A percentile compares a stretch with the other conserved stretches of the same genome.
phyloP scores from a whole-genome alignment of 306 rosid genomes.

The Styphnolobium japonicum region DNA sequence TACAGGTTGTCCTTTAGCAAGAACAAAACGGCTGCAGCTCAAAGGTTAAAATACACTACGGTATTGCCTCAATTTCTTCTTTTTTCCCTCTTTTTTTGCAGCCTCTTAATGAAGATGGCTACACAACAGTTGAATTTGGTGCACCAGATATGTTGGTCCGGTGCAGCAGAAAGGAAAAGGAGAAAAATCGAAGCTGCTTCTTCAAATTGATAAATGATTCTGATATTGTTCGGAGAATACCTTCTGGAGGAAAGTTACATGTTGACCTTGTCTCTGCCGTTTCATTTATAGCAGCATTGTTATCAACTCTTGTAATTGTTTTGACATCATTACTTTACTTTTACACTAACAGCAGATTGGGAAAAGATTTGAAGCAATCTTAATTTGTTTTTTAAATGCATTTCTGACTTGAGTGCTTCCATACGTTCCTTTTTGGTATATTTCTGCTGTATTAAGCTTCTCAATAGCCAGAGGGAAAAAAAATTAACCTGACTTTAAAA shows the following conservation, averaged over 20 bases:
- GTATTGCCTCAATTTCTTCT: background rate
- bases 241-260: conserved; percentile 64
- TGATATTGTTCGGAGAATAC: conserved; percentile 60
- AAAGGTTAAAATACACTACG: background rate
- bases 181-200: conserved; percentile 42
- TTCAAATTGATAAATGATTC: conserved; percentile 29
- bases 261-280: conserved; percentile 45
- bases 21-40: background rate
- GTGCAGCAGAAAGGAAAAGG: conserved; percentile 41
- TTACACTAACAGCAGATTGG: conserved; percentile 24
- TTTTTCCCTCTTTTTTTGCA: conserved; percentile 24
- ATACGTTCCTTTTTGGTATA: background rate
- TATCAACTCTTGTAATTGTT: conserved; percentile 58
- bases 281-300: conserved; percentile 60
- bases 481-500: too few species aligned
- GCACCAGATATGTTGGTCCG: conserved; percentile 59
- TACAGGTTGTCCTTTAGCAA: background rate
- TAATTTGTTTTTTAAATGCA: background rate
- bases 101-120: conserved; percentile 79
- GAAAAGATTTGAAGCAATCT: conserved; percentile 43
- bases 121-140: conserved; percentile 53
- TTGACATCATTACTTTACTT: conserved; percentile 42
- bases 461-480: too few species aligned
- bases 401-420: background rate
- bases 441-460: too few species aligned